Percentiles rank a stretch among this genome's conserved stretches.
These are phyloP conservation scores for Boletus eberwhitei DNA, from an alignment of 768 basidiomycete species.

Conservation along the genomic window DNA sequence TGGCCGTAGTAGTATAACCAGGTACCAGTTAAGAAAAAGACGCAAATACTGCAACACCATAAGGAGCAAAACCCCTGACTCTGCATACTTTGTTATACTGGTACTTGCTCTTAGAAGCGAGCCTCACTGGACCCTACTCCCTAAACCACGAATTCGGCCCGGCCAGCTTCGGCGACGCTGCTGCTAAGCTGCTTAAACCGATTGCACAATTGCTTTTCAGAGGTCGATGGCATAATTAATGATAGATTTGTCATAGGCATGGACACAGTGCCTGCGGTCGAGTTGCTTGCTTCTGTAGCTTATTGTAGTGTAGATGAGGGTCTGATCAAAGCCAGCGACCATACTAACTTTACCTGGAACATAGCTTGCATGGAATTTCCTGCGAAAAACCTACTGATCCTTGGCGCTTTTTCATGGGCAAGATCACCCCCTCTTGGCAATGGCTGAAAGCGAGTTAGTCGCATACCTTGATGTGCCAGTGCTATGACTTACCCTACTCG, in stretches of 20 bases:
- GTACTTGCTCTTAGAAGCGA: neutral
- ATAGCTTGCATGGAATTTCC: neutral
- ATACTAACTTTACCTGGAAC: neutral
- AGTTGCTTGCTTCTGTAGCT: neutral
- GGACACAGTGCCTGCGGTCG: neutral
- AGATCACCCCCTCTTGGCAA: neutral
- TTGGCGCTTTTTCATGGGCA: neutral
- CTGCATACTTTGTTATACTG: no score
- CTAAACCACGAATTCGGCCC: neutral
- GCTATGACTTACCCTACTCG: neutral
- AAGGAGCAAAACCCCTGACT: constrained; percentile 2
- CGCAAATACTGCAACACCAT: neutral
- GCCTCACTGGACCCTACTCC: neutral
- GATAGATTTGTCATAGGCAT: neutral
- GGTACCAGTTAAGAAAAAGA: neutral
- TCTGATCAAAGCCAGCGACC: neutral
- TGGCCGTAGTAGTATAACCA: neutral
- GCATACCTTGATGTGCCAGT: neutral
- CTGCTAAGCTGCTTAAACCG: neutral
- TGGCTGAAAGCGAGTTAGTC: neutral
- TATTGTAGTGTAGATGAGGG: no score
- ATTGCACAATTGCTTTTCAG: neutral
- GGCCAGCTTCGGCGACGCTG: neutral
- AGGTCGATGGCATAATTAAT: no score
- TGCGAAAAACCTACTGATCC: neutral